These are phyloP conservation scores for Selaginella moellendorffii DNA, from an alignment of 75 land plant genomes.

Conservation along the genomic window DNA sequence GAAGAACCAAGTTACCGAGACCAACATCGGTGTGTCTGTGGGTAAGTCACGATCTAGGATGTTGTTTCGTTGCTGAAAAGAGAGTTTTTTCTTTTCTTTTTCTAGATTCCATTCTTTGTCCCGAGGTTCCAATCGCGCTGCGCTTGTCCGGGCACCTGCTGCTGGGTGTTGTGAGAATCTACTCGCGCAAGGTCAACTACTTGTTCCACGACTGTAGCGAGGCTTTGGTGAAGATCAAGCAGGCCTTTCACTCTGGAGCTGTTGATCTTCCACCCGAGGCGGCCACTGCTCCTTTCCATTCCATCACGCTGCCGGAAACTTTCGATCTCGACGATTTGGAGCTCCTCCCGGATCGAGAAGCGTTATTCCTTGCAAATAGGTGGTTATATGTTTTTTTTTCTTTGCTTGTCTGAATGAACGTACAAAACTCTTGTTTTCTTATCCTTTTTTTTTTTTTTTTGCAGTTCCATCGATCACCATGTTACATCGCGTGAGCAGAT, in stretches of 20 bases:
- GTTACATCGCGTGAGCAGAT: slow-evolving; percentile 85
- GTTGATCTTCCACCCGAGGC: slow-evolving; percentile 99
- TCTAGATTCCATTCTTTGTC: slow-evolving; percentile 88
- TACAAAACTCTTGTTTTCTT: neutral
- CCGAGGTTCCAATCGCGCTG: slow-evolving; percentile 93
- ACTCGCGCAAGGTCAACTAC: slow-evolving; percentile 92
- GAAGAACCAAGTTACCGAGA: slow-evolving; percentile 55
- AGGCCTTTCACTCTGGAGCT: slow-evolving; percentile 82
- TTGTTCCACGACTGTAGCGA: slow-evolving; percentile 98
- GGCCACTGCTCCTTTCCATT: slow-evolving; percentile 92
- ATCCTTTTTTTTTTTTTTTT: slow-evolving; percentile 13
- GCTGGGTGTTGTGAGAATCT: slow-evolving; percentile 97
- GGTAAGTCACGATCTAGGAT: slow-evolving; percentile 30
- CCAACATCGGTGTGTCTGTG: slow-evolving; percentile 61
- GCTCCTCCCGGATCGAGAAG: slow-evolving; percentile 32
- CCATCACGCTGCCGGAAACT: slow-evolving; percentile 91
- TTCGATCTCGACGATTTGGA: slow-evolving; percentile 99
- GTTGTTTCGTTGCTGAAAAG: slow-evolving; percentile 13
- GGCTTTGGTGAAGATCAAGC: slow-evolving; percentile 85
- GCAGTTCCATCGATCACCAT: slow-evolving; percentile 83
- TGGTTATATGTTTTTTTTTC: neutral
- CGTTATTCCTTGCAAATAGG: slow-evolving; percentile 19
- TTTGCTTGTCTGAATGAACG: neutral
- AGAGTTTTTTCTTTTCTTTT: slow-evolving; percentile 9
- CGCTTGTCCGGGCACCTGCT: slow-evolving; percentile 91